A percentile compares a stretch with the other conserved stretches of the same genome.
phyloP scores from a whole-genome alignment of 192 early-diverging fungal species.

The Backusella mclennaniae region DNA sequence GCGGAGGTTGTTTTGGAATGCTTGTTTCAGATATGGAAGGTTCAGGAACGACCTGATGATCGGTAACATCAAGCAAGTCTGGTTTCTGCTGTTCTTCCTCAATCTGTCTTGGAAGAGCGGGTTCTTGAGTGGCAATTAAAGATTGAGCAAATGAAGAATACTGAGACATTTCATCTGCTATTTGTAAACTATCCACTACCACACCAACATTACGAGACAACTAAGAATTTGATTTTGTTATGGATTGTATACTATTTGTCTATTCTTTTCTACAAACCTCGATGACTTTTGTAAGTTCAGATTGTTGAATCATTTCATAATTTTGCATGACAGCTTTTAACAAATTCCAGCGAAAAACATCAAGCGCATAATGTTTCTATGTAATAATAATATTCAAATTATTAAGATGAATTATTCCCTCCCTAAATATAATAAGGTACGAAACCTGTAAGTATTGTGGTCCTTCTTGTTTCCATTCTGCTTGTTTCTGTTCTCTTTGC shows the following conservation, averaged over 20 bases:
- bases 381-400: not conserved
- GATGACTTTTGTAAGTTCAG: conserved; percentile 25
- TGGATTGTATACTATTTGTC: not conserved
- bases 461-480: conserved; percentile 15
- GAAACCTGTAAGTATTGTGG: conserved; percentile 10
- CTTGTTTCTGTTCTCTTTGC: conserved; percentile 11
- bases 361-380: conserved; percentile 22
- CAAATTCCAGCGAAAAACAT: conserved; percentile 23
- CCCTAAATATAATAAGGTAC: not conserved
- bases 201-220: conserved; percentile 1
- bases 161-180: conserved; percentile 13
- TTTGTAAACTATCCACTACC: not conserved
- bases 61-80: conserved; percentile 2
- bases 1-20: not conserved
- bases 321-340: conserved; percentile 13
- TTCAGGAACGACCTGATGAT: not conserved
- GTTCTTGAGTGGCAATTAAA: not conserved
- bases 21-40: conserved; percentile 11
- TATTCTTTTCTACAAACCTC: conserved; percentile 11
- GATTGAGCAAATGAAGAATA: not conserved
- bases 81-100: not conserved
- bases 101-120: not conserved
- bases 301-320: conserved; percentile 30
- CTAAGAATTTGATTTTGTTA: not conserved
- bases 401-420: not conserved